Evolutionary conservation across 2,329 filamentous ascomycete genomes (phyloP), one percentile per base, ranked within the genome.

Genomic region (Pyrenochaeta sp.): DNA sequence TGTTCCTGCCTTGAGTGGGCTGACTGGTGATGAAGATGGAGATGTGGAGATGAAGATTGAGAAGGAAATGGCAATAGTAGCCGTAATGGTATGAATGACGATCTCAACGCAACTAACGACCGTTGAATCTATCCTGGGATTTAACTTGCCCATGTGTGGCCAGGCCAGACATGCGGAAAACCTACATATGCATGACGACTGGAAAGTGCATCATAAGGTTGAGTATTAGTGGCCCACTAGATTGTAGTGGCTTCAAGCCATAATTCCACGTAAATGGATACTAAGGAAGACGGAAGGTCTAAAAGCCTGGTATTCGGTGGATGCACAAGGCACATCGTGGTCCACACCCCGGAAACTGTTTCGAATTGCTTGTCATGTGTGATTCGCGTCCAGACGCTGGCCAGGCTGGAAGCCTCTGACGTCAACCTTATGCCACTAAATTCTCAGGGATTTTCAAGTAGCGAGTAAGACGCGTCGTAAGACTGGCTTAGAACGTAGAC

Each of bases 181-280:
- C 34, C 27, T 25, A 43, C 37, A 19, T 12, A 28, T n/a, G 7
- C 13, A 51, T 51, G 49, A 51, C 49, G 49, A 30, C 27, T 8
- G 28, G 15, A 12, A 37, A 15, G 19, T 24, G 13, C 24, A 28
- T 32, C 13, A 22, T 30, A 44, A 36, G 49, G 39, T 32, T 27
- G 36, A 43, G 5, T 22, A n/a, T 44, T 43, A 34, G 27, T 51
- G 37, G 36, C 49, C 25, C 25, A 34, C 49, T 51, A 51, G 42
- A 10, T 44, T 10, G 28, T 13, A 19, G 36, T 39, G 36, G 36
- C 13, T n/a, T 39, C 25, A 44, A 44, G 24, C 24, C 42, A 44
- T n/a, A 15, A 13, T 44, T 44, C 12, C 13, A 27, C 24, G 15
- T 5, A 27, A 30, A 27, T 12, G 9, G 15, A n/a, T n/a, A 30